phyloP scores from a whole-genome alignment of 495 filamentous ascomycete species.

The Sabuloglossum arenarium region DNA sequence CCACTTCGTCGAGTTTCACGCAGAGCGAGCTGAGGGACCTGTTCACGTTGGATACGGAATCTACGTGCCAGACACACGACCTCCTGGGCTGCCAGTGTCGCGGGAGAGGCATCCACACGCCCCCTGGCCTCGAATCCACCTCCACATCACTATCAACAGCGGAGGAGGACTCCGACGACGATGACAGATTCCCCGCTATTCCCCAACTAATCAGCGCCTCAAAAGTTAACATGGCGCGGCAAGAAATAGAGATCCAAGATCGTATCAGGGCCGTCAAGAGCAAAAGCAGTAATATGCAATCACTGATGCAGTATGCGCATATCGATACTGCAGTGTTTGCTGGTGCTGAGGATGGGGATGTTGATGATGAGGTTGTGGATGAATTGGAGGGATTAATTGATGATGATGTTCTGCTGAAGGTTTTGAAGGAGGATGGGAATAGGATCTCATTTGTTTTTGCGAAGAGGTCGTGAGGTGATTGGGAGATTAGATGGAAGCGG shows the following conservation, averaged over 20 bases:
- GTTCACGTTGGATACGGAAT: conserved; percentile 43
- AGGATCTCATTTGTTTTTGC: conserved; percentile 46
- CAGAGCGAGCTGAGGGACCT: conserved; percentile 48
- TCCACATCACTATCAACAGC: background rate
- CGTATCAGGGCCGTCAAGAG: conserved; percentile 5
- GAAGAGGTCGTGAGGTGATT: conserved; percentile 23
- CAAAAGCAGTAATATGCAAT: conserved; percentile 28
- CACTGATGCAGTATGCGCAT: conserved; percentile 46
- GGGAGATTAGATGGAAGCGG: too few species aligned
- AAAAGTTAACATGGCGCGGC: conserved; percentile 38
- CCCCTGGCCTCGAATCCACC: background rate
- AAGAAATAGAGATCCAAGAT: conserved; percentile 28
- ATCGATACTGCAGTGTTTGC: conserved; percentile 30
- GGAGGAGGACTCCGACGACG: background rate
- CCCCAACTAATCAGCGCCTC: conserved; percentile 29
- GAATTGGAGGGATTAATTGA: conserved; percentile 25
- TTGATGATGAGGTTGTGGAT: conserved; percentile 17
- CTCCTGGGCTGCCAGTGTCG: conserved; percentile 45
- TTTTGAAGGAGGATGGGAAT: conserved; percentile 38
- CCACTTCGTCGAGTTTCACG: conserved; percentile 37
- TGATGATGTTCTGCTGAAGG: conserved; percentile 38
- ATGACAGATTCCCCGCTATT: conserved; percentile 2
- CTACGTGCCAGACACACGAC: conserved; percentile 45
- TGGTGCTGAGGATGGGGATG: conserved; percentile 8
- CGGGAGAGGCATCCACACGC: conserved; percentile 25